phyloP scores from a whole-genome alignment of 75 land plant species.

The Pinus tabuliformis region DNA sequence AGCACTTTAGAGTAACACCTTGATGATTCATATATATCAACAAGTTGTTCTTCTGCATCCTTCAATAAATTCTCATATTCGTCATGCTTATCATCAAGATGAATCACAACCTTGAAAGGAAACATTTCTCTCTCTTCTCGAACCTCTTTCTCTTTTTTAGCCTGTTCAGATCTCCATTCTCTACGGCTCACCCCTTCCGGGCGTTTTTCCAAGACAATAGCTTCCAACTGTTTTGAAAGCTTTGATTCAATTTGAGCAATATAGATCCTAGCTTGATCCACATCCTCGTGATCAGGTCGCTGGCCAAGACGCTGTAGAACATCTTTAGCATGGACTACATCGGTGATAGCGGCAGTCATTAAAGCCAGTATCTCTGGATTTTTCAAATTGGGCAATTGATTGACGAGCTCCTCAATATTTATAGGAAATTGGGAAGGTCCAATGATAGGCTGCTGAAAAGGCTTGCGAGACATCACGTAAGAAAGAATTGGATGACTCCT shows the following conservation, averaged over 20 bases:
- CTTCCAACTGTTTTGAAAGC: slow-evolving; percentile 35
- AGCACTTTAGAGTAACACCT: background rate
- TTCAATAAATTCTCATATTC: slow-evolving; percentile 26
- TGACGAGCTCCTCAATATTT: slow-evolving; percentile 24
- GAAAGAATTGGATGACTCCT: slow-evolving; percentile 45
- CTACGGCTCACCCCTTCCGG: slow-evolving; percentile 17
- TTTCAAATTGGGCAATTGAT: slow-evolving; percentile 27
- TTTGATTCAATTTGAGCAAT: slow-evolving; percentile 43
- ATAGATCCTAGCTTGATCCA: slow-evolving; percentile 55
- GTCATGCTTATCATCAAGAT: slow-evolving; percentile 24
- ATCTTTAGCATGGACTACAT: slow-evolving; percentile 57
- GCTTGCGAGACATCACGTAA: slow-evolving; percentile 39
- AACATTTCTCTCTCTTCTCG: slow-evolving; percentile 21
- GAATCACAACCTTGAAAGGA: slow-evolving; percentile 25
- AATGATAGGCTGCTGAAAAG: background rate
- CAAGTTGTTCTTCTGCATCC: slow-evolving; percentile 22
- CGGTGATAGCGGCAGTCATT: slow-evolving; percentile 41
- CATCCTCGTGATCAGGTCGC: slow-evolving; percentile 75
- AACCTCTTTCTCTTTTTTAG: slow-evolving; percentile 17
- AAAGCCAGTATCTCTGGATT: slow-evolving; percentile 35
- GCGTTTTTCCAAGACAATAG: slow-evolving; percentile 19
- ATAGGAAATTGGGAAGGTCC: slow-evolving; percentile 10
- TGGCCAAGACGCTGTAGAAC: slow-evolving; percentile 45
- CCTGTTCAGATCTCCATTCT: slow-evolving; percentile 31
- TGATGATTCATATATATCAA: background rate